Evolutionary conservation across 2,329 filamentous ascomycete genomes (phyloP), one percentile per base, ranked within the genome.

Genomic region (Xylariaceae sp.): DNA sequence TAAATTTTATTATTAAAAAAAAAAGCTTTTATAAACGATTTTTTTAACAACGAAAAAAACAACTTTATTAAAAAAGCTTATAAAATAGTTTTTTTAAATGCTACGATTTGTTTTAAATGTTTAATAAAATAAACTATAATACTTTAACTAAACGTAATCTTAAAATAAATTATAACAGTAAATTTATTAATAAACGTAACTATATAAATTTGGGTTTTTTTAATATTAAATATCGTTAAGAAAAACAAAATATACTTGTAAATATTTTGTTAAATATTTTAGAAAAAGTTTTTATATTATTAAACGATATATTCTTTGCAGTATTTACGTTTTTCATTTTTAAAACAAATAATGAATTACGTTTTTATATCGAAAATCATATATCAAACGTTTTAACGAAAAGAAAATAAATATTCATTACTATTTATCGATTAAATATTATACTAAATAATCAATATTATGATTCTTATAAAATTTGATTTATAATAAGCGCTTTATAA

Each of bases 391-490:
- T 27, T 1, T 9, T 49, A 40, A 52, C 30, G 14, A 40, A 31
- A 31, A 53, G n/a, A 52, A 39, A 35, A 46, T 27, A 2, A 30
- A 17, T 53, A 47, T 33, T 31, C 30, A 12, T 46, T 49, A 46
- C 17, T 33, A 14, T 45, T 49, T 19, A 44, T 49, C 17, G 35
- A 53, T 18, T 27, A 47, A 46, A 39, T 46, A 11, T 39, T 47
- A 19, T 22, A 1, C 11, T 15, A 12, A 22, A 38, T 52, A 5
- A 17, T 19, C 1, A 31, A 48, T 35, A 18, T 5, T 4, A 48
- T 48, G 22, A 40, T 40, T 5, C 48, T 48, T 44, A 52, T 18
- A 6, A 45, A 48, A 44, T 19, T 52, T 9, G n/a, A 52, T 39
- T 38, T 52, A 15, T 11, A 31, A 19, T 42, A 53, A 44, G 19